Conservation (phyloP, 225 moss, liverwort and hornwort genomes). For the Bryum argenteum region DNA sequence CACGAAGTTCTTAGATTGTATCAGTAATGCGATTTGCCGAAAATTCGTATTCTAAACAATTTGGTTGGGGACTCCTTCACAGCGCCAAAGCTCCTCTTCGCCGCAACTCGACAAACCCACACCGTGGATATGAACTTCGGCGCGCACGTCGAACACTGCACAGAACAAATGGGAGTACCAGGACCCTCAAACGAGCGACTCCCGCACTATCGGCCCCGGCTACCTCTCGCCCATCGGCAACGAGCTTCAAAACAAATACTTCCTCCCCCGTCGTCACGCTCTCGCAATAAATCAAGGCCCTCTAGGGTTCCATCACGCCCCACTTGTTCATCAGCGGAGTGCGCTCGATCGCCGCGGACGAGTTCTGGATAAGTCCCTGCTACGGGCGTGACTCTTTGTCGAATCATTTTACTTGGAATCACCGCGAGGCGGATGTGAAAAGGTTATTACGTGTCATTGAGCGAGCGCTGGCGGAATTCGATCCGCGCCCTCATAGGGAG, state of each 20-base stretch:
- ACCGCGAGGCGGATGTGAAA: slow-evolving; percentile 32
- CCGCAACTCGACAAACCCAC: not conserved
- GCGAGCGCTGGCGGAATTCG: slow-evolving; percentile 32
- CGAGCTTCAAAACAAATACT: slow-evolving; percentile 56
- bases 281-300: slow-evolving; percentile 27
- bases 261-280: slow-evolving; percentile 49
- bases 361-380: slow-evolving; percentile 60
- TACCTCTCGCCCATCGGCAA: slow-evolving; percentile 27
- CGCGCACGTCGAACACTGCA: slow-evolving; percentile 43
- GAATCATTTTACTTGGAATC: slow-evolving; percentile 48
- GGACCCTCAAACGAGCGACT: slow-evolving; percentile 41
- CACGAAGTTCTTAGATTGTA: no score
- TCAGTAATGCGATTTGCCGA: no score
- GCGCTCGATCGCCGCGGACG: slow-evolving; percentile 48
- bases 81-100: slow-evolving; percentile 1
- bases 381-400: slow-evolving; percentile 41
- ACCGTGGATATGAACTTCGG: slow-evolving; percentile 2
- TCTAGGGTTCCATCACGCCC: slow-evolving; percentile 37
- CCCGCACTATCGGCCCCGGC: slow-evolving; percentile 51
- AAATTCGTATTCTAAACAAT: no score
- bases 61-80: slow-evolving; percentile 3
- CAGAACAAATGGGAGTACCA: slow-evolving; percentile 47
- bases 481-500: slow-evolving; percentile 59
- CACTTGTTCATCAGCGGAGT: slow-evolving; percentile 43
- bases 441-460: slow-evolving; percentile 37